Conservation (phyloP, 1,139 yeast species). For the Protomyces gravidus region DNA sequence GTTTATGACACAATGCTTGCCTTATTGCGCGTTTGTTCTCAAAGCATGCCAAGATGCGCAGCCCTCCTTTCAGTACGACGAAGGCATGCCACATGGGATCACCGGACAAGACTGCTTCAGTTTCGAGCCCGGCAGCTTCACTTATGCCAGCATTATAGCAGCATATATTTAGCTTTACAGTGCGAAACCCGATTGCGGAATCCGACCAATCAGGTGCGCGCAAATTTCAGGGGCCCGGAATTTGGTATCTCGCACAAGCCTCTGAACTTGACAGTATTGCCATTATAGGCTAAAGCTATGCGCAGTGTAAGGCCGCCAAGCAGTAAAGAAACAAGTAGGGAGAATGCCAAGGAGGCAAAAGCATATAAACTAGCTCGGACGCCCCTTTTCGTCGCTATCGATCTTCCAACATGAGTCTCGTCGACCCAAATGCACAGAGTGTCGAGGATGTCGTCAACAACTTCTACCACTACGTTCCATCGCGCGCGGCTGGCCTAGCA, state of each 20-base stretch:
- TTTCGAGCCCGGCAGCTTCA: not conserved
- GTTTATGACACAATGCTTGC: no score
- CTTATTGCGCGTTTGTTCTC: no score
- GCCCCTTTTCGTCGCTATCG: not conserved
- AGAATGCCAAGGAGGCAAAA: not conserved
- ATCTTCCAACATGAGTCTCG: not conserved
- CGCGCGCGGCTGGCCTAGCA: constrained; percentile 3
- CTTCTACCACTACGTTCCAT: not conserved
- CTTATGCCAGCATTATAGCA: not conserved
- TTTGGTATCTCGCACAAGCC: constrained; percentile 1
- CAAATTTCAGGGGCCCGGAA: not conserved
- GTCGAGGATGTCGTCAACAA: constrained; percentile 1
- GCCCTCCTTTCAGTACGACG: not conserved
- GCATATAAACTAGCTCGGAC: not conserved
- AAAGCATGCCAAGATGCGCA: not conserved
- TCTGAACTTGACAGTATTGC: not conserved
- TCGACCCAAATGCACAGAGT: not conserved
- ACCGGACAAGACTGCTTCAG: not conserved
- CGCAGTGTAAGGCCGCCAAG: not conserved
- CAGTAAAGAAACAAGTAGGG: not conserved
- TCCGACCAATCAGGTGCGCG: not conserved
- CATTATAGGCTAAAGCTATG: not conserved
- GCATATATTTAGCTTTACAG: not conserved
- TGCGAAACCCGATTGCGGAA: not conserved
- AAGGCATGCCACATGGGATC: not conserved